Conservation (phyloP, 306 rosid genomes). For the Cucurbita maxima region DNA sequence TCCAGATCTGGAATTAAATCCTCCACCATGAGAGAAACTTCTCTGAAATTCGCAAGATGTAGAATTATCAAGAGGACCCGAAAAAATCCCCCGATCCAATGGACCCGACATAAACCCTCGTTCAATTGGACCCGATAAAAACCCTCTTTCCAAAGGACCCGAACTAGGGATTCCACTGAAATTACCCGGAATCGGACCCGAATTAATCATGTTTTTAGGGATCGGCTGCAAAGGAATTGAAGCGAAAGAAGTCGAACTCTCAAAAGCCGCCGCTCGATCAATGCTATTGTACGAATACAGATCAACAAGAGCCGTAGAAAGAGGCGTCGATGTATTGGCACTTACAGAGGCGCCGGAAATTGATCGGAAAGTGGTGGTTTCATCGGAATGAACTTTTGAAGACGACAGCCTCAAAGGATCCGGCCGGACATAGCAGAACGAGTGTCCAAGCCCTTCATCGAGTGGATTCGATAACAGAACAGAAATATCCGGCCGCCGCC, state of each 20-base stretch:
- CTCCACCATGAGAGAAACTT: constrained; percentile 79
- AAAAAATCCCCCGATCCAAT: constrained; percentile 66
- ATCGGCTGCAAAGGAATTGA: constrained; percentile 89
- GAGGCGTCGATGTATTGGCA: constrained; percentile 91
- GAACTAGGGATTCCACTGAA: constrained; percentile 40
- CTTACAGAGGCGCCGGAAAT: constrained; percentile 97
- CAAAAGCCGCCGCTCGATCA: constrained; percentile 89
- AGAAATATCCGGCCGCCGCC: constrained; percentile 41
- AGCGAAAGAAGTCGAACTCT: constrained; percentile 82
- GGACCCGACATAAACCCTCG: constrained; percentile 98
- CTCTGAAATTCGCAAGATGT: constrained; percentile 51
- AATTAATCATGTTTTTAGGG: constrained; percentile 37
- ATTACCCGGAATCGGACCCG: constrained; percentile 63
- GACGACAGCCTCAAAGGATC: constrained; percentile 56
- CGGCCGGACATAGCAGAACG: constrained; percentile 92
- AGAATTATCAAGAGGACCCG: constrained; percentile 73
- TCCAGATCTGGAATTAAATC: constrained; percentile 29
- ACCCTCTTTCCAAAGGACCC: constrained; percentile 80
- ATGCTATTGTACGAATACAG: constrained; percentile 53
- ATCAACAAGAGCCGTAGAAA: constrained; percentile 65
- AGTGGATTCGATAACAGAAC: constrained; percentile 39
- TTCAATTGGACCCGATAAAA: constrained; percentile 89
- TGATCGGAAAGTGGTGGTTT: constrained; percentile 80
- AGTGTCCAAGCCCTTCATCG: constrained; percentile 84
- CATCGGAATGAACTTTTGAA: constrained; percentile 82